A percentile compares a stretch with the other conserved stretches of the same genome.
phyloP scores from a whole-genome alignment of 768 basidiomycete species.

The Kwoniella shandongensis region DNA sequence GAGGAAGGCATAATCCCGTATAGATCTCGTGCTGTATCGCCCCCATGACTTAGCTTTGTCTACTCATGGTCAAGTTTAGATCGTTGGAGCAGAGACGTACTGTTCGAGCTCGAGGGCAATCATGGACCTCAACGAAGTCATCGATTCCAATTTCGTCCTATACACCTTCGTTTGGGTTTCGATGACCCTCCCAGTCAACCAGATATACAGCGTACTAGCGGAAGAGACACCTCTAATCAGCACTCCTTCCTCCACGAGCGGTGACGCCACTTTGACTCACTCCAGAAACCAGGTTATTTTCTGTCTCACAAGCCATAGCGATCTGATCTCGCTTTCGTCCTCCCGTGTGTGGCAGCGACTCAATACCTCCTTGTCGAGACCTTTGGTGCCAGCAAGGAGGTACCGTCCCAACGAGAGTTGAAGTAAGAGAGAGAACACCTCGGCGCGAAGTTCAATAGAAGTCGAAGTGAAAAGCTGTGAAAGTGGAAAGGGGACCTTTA shows the following conservation, averaged over 20 bases:
- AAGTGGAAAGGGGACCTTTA: conserved; percentile 45
- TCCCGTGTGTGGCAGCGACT: neutral
- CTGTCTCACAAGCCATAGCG: conserved; percentile 11
- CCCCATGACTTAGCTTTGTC: too few relatives aligned
- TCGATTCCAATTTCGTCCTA: conserved; percentile 16
- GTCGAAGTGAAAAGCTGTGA: conserved; percentile 41
- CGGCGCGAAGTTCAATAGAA: conserved; percentile 35
- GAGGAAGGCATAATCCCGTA: conserved; percentile 27
- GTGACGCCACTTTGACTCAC: conserved; percentile 11
- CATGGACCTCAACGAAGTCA: conserved; percentile 33
- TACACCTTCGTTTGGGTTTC: conserved; percentile 18
- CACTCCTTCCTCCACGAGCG: neutral
- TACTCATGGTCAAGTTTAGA: neutral
- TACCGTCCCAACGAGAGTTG: conserved; percentile 33
- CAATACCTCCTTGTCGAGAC: conserved; percentile 2
- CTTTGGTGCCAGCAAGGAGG: conserved; percentile 12
- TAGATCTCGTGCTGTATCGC: conserved; percentile 20
- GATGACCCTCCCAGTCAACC: conserved; percentile 33
- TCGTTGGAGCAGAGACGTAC: conserved; percentile 21
- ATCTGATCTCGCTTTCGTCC: conserved; percentile 1
- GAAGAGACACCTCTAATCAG: neutral
- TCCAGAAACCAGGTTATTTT: conserved; percentile 30
- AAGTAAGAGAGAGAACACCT: conserved; percentile 42
- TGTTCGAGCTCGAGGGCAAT: conserved; percentile 34
- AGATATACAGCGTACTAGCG: conserved; percentile 29